Conservation (phyloP, 148 eudicot genomes). For the Oxyria digyna region DNA sequence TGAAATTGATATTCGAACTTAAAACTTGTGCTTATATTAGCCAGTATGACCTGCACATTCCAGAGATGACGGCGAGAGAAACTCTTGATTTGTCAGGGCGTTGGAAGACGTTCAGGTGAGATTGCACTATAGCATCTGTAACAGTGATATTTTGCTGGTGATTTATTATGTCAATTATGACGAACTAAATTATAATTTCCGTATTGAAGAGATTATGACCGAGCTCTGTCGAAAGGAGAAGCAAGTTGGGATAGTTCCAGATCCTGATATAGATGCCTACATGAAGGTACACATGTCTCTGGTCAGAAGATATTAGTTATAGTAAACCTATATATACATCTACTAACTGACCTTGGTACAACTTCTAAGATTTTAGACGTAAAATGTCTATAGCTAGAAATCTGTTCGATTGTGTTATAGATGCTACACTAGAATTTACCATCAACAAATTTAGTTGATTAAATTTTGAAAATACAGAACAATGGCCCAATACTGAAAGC, state of each 20-base stretch:
- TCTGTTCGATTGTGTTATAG: too few species aligned
- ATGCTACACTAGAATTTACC: too few species aligned
- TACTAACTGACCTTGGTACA: too few species aligned
- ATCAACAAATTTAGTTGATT: too few species aligned
- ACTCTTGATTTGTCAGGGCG: constrained; percentile 62
- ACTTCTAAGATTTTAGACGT: too few species aligned
- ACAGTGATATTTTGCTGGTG: background rate
- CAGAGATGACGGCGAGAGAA: constrained; percentile 75
- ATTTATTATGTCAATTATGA: background rate
- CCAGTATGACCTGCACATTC: constrained; percentile 58
- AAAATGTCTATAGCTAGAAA: too few species aligned
- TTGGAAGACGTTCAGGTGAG: constrained; percentile 60
- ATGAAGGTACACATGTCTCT: too few species aligned
- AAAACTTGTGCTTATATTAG: constrained; percentile 63
- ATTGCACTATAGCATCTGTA: background rate
- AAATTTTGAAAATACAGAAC: too few species aligned
- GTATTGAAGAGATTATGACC: constrained; percentile 31
- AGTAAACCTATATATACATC: too few species aligned
- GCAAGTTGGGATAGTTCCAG: constrained; percentile 55
- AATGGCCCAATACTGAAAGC: too few species aligned
- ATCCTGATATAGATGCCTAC: constrained; percentile 59
- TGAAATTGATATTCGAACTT: constrained; percentile 13
- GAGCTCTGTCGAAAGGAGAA: constrained; percentile 69
- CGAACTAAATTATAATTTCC: background rate
- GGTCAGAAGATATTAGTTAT: too few species aligned